phyloP scores from a whole-genome alignment of 257 asterid genomes.

The Agastache rugosa region DNA sequence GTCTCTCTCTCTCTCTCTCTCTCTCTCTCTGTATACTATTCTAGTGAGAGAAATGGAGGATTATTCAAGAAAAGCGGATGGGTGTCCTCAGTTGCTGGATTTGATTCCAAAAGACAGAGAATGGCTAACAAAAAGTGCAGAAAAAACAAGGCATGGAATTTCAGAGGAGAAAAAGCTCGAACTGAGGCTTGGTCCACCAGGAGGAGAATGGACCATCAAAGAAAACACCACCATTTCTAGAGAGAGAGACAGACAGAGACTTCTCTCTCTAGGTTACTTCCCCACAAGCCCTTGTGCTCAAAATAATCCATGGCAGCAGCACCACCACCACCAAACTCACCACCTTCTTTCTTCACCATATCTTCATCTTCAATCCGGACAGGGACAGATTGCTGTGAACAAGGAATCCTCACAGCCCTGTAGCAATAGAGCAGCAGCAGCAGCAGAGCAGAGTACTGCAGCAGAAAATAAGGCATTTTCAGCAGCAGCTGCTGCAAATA shows the following conservation, averaged over 20 bases:
- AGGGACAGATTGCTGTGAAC: conserved; percentile 40
- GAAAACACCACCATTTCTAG: conserved; percentile 6
- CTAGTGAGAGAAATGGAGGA: conserved; percentile 65
- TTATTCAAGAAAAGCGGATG: conserved; percentile 53
- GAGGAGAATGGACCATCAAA: conserved; percentile 57
- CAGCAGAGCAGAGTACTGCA: conserved; percentile 51
- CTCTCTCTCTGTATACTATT: not conserved
- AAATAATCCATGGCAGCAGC: conserved; percentile 52
- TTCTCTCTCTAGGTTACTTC: conserved; percentile 41
- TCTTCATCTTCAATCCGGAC: conserved; percentile 51
- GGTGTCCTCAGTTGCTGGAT: conserved; percentile 67
- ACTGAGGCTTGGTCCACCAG: conserved; percentile 90
- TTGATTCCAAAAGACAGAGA: conserved; percentile 56
- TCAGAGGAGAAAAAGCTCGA: conserved; percentile 81
- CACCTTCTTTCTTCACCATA: conserved; percentile 31
- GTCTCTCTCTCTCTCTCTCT: conserved; percentile 6
- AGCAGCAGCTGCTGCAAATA: conserved; percentile 54
- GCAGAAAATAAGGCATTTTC: conserved; percentile 68
- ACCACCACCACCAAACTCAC: not conserved
- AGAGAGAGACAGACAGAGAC: conserved; percentile 21
- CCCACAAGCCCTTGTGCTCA: conserved; percentile 31
- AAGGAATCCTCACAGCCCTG: conserved; percentile 73
- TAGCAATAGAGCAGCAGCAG: conserved; percentile 48
- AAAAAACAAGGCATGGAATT: conserved; percentile 36
- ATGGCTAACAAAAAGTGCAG: conserved; percentile 49